Evolutionary conservation across 106 monocot species (phyloP).

Genomic region (Allium sativum): DNA sequence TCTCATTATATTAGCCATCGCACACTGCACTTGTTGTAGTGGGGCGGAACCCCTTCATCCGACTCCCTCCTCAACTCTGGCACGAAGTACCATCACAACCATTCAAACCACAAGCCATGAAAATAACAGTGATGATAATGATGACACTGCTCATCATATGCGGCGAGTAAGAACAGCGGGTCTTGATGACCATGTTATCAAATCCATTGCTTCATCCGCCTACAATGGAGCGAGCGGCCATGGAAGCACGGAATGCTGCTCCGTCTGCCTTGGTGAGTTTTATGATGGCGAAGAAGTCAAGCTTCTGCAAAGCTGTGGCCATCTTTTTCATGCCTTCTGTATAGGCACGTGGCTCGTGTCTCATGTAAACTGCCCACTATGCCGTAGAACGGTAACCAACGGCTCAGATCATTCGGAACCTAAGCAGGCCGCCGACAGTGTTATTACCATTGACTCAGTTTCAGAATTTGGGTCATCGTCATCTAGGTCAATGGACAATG

Average conservation of each 20-base stretch:
- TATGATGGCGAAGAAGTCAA: constrained; percentile 64
- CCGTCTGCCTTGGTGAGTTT: constrained; percentile 74
- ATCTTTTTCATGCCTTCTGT: constrained; percentile 64
- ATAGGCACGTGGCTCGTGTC: constrained; percentile 66
- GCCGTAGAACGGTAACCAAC: background rate
- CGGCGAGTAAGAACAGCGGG: constrained; percentile 75
- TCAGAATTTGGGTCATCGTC: no score
- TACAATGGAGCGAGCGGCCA: constrained; percentile 36
- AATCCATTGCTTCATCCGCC: constrained; percentile 33
- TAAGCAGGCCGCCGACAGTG: no score
- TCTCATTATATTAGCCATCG: no score
- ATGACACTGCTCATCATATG: constrained; percentile 37
- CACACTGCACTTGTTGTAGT: no score
- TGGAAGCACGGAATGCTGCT: constrained; percentile 27
- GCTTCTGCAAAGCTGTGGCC: constrained; percentile 63
- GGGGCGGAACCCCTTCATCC: no score
- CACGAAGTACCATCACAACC: constrained; percentile 2
- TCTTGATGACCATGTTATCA: constrained; percentile 56
- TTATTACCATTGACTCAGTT: no score
- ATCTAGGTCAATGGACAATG: no score
- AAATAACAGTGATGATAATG: no score
- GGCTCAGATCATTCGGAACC: no score
- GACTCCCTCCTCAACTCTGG: background rate
- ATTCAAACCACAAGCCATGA: no score
- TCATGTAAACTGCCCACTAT: background rate